phyloP scores from a whole-genome alignment of 1,139 yeast species.

The Debaryomyces sp. region DNA sequence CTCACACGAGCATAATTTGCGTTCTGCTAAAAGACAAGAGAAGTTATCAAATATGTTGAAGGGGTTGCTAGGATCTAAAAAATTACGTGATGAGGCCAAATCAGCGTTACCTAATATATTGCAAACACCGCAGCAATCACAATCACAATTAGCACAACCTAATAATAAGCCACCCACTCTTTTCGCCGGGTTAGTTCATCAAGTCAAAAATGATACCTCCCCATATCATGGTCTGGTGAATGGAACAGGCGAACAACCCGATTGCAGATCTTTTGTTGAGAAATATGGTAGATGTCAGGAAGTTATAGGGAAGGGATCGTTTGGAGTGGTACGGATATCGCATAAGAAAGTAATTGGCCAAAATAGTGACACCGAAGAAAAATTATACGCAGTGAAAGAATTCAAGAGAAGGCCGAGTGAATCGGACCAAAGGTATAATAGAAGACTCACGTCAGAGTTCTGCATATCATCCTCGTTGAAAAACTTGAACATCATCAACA shows the following conservation, averaged over 20 bases:
- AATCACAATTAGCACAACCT: slow-evolving; percentile 9
- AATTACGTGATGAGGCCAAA: slow-evolving; percentile 77
- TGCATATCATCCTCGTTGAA: slow-evolving; percentile 51
- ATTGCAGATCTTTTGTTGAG: slow-evolving; percentile 47
- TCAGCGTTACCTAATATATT: slow-evolving; percentile 79
- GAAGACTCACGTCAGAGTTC: slow-evolving; percentile 49
- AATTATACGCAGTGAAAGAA: slow-evolving; percentile 51
- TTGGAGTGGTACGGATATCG: slow-evolving; percentile 50
- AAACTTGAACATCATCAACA: slow-evolving; percentile 66
- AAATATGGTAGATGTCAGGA: slow-evolving; percentile 55
- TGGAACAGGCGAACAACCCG: slow-evolving; percentile 22
- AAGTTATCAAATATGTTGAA: slow-evolving; percentile 84
- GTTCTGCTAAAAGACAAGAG: slow-evolving; percentile 83
- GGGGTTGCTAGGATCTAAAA: slow-evolving; percentile 80
- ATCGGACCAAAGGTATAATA: slow-evolving; percentile 46
- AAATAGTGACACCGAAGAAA: slow-evolving; percentile 27
- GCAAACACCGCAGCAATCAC: slow-evolving; percentile 14
- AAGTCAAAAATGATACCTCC: slow-evolving; percentile 49
- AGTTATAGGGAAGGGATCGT: slow-evolving; percentile 51
- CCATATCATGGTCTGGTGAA: slow-evolving; percentile 24
- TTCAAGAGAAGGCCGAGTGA: slow-evolving; percentile 46
- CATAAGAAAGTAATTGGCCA: slow-evolving; percentile 35
- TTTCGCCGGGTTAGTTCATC: slow-evolving; percentile 81
- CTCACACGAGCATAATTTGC: slow-evolving; percentile 75
- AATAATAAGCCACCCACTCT: slow-evolving; percentile 65